Evolutionary conservation across 2,329 filamentous ascomycete species (phyloP), one percentile per base, ranked within the genome.

Genomic region (Nothophoma quercina): DNA sequence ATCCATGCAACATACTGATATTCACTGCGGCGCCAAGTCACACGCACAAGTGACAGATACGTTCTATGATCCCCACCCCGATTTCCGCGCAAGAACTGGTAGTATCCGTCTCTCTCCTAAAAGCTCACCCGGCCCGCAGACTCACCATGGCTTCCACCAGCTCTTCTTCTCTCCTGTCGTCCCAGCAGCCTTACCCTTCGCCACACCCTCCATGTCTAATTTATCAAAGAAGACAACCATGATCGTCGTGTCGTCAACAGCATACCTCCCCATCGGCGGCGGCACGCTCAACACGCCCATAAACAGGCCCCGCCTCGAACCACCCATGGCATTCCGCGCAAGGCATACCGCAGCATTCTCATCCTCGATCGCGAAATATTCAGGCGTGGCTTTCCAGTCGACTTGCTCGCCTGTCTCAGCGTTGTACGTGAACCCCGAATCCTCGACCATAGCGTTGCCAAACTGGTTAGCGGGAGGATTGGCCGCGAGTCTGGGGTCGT

Each of bases 221-320:
- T 57, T 77, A 2, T 76, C 78, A 61, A 85, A 85, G 73, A 85
- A 78, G 21, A 81, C 75, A 2, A 83, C 81, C 62, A 83, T 76
- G 7, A 83, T 74, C 1, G 80, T 82, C 7, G 79, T 79, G 62
- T 83, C 81, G 58, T 83, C 81, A 8, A 80, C 69, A 13, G 78
- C 71, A 55, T 72, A 65, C 36, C 80, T 57, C 7, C 67, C 68
- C 15, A 75, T 67, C 32, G 71, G 66, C 7, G 52, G 55, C 19
- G 64, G 54, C 3, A 75, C 59, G 18, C 60, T 73, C 56, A 79
- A 58, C 2, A 78, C 52, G 0, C 74, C 75, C 4, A 70, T 60
- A 10, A 80, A 75, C 25, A 81, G 56, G 1, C 69, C 66, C 26
- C 73, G 60, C 23, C 77, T 58, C 13, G 73, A 78, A 0, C 82